Evolutionary conservation across 345 rosid genomes (phyloP), one percentile per base, ranked within the genome.

Genomic region (Aurinia saxatilis): DNA sequence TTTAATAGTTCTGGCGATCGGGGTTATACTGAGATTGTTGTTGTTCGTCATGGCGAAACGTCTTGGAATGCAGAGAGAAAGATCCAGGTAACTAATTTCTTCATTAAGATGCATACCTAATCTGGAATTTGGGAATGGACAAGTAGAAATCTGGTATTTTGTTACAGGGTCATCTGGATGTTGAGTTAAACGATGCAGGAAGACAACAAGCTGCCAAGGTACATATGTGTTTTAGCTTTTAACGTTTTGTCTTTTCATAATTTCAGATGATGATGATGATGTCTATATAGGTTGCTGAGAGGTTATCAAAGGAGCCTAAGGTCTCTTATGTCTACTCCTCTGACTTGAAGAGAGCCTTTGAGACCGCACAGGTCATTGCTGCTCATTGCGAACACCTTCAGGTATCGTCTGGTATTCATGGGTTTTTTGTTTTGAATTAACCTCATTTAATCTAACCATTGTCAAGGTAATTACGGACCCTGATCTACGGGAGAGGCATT

Each of bases 21-120:
- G 0, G 49, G 51, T 45, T 83, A 52, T 63, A 49, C 89, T 44
- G 93, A 87, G 81, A 80, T 90, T 44, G 50, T 90, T 55, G 84
- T 87, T 35, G 80, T 90, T 9, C 93, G 90, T 56, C 95, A 90
- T 35, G 87, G 95, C 3, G 93, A 90, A 76, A 90, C 91, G 29
- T 82, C 69, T 60, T 90, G 93, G 97, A 90, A 90, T 57, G 81
- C 76, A 1, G 79, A 81, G 37, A 81, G 87, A 73, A 85, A 78
- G 65, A 66, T 87, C 63, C 96, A 85, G 87, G 97, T 84, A 11
- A 15, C 25, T 21, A 4, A 21, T 21, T 21, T 21, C 25, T 21
- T 21, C 25, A 21, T 21, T 21, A n/a, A n/a, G n/a, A n/a, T n/a
- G n/a, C n/a, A n/a, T n/a, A n/a, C n/a, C n/a, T n/a, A n/a, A n/a